phyloP scores from a whole-genome alignment of 2,329 filamentous ascomycete species.

The Cordyceps cicadae region DNA sequence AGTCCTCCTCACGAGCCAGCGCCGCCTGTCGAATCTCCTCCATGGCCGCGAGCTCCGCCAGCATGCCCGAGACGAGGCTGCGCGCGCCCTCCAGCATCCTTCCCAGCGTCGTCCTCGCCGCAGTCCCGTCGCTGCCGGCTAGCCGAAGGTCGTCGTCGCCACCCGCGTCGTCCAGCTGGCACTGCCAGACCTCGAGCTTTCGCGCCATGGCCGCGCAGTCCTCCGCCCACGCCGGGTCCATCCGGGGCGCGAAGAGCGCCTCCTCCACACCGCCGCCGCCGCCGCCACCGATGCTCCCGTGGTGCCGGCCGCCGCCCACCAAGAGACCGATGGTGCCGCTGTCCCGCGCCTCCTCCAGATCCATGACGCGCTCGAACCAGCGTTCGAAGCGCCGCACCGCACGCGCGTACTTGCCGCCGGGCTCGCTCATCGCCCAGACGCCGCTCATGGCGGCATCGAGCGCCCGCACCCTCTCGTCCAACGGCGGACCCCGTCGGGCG shows the following conservation, averaged over 20 bases:
- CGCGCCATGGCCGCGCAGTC: constrained; percentile 45
- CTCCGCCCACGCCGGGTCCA: constrained; percentile 51
- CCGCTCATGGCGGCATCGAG: constrained; percentile 50
- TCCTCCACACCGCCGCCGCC: constrained; percentile 12
- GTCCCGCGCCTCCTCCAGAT: constrained; percentile 37
- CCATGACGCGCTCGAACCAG: constrained; percentile 44
- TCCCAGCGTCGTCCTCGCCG: constrained; percentile 31
- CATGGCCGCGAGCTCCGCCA: constrained; percentile 56
- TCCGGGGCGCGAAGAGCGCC: constrained; percentile 43
- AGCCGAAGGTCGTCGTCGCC: neutral
- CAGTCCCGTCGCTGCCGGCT: too few relatives aligned
- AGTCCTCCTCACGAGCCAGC: constrained; percentile 46
- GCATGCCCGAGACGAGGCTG: constrained; percentile 48
- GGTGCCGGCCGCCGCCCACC: constrained; percentile 16
- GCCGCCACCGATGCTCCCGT: constrained; percentile 23
- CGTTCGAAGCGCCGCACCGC: constrained; percentile 50
- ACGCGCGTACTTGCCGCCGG: constrained; percentile 47
- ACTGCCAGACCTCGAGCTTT: constrained; percentile 46
- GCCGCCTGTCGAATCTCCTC: constrained; percentile 51
- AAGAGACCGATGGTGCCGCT: constrained; percentile 28
- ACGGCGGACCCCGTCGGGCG: constrained; percentile 26
- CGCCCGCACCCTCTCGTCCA: constrained; percentile 48
- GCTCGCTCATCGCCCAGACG: constrained; percentile 49
- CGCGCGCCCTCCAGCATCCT: constrained; percentile 40
- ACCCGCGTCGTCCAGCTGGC: constrained; percentile 32